Percentiles rank a stretch among this genome's conserved stretches.
These are phyloP conservation scores for Alternaria longipes DNA, from an alignment of 2,329 filamentous ascomycete species.

Conservation along the genomic window DNA sequence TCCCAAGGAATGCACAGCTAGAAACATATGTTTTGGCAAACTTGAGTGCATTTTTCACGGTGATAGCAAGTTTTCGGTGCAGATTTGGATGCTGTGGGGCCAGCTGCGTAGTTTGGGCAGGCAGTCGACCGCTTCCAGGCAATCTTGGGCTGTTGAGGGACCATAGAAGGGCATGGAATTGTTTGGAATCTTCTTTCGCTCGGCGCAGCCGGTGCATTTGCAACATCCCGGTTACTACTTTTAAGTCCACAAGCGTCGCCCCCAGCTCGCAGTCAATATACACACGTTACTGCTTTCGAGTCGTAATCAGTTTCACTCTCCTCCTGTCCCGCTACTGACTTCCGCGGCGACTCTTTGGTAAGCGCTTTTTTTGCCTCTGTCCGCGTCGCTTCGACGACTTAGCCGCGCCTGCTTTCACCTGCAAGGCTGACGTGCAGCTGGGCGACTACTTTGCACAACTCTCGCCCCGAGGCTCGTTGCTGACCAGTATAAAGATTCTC, in stretches of 20 bases:
- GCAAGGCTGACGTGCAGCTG: slow-evolving; percentile 28
- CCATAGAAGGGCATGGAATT: slow-evolving; percentile 48
- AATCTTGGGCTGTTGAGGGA: slow-evolving; percentile 38
- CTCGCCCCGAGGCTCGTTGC: slow-evolving; percentile 19
- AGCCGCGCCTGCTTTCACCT: slow-evolving; percentile 15
- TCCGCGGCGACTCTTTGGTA: slow-evolving; percentile 28
- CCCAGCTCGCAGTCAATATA: slow-evolving; percentile 24
- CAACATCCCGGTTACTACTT: slow-evolving; percentile 45
- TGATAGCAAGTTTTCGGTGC: fast-evolving
- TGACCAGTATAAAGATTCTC: slow-evolving; percentile 25
- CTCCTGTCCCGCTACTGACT: neutral
- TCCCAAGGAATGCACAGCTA: slow-evolving; percentile 12
- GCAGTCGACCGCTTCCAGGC: slow-evolving; percentile 7
- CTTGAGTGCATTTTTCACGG: no score
- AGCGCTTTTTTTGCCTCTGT: slow-evolving; percentile 23
- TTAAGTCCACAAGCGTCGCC: slow-evolving; percentile 43
- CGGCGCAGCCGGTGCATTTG: slow-evolving; percentile 46
- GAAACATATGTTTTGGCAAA: neutral
- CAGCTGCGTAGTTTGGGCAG: slow-evolving; percentile 9
- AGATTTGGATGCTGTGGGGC: neutral
- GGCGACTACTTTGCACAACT: slow-evolving; percentile 20
- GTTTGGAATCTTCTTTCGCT: slow-evolving; percentile 47
- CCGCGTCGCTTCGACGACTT: slow-evolving; percentile 14
- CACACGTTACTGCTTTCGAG: slow-evolving; percentile 18
- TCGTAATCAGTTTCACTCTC: slow-evolving; percentile 9